These are phyloP conservation scores for Brassica carinata DNA, from an alignment of 345 rosid species.

Conservation along the genomic window DNA sequence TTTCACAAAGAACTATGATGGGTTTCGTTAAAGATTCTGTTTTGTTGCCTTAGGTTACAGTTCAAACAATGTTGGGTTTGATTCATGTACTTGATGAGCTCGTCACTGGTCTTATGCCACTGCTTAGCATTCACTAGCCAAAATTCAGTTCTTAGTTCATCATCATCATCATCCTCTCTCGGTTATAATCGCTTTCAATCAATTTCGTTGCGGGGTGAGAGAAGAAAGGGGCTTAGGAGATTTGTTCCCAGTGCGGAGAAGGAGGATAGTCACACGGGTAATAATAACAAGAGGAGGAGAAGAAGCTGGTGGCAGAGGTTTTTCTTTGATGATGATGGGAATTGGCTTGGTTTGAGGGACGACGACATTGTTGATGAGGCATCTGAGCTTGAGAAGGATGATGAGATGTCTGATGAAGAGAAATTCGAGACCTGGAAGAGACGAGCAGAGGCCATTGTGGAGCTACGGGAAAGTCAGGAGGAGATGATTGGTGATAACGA, in stretches of 20 bases:
- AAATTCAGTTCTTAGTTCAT: conserved; percentile 18
- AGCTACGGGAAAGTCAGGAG: conserved; percentile 84
- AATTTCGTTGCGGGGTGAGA: conserved; percentile 31
- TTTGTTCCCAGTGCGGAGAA: conserved; percentile 52
- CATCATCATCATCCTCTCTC: background rate
- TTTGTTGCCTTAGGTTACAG: background rate
- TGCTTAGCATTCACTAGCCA: conserved; percentile 47
- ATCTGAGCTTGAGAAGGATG: conserved; percentile 41
- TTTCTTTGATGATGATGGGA: conserved; percentile 77
- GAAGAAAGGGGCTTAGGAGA: conserved; percentile 45
- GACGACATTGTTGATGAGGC: conserved; percentile 55
- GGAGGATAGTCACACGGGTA: conserved; percentile 34
- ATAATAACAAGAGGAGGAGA: conserved; percentile 35
- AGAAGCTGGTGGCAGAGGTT: conserved; percentile 86
- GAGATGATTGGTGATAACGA: conserved; percentile 31
- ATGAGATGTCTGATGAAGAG: conserved; percentile 54
- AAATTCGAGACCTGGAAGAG: conserved; percentile 92
- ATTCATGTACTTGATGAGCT: conserved; percentile 65
- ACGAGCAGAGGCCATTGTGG: conserved; percentile 88
- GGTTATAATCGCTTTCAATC: conserved; percentile 29
- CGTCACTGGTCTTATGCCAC: conserved; percentile 55
- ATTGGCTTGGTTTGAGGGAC: conserved; percentile 84
- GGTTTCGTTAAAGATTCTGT: conserved; percentile 32
- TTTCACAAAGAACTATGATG: conserved; percentile 34
- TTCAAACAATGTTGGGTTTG: conserved; percentile 51